These are phyloP conservation scores for Candida koratica DNA, from an alignment of 805 yeast genomes.

Conservation along the genomic window DNA sequence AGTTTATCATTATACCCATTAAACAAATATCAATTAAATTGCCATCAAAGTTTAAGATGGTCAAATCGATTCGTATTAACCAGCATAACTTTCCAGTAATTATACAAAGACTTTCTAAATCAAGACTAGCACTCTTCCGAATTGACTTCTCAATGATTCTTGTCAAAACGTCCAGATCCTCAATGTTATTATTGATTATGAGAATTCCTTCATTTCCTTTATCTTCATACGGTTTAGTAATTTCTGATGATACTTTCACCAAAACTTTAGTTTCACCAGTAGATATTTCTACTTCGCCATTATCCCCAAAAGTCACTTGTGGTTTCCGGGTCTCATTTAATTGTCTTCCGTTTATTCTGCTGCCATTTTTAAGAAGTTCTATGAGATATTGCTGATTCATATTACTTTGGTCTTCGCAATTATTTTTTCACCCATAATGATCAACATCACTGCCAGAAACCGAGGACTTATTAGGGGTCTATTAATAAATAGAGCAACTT, in stretches of 20 bases:
- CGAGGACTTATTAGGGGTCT: too few species aligned
- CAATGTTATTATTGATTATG: conserved; percentile 75
- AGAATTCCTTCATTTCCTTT: conserved; percentile 93
- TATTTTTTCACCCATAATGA: neutral
- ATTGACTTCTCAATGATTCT: conserved; percentile 89
- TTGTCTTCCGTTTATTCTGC: conserved; percentile 67
- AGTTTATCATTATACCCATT: conserved; percentile 82
- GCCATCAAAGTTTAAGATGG: conserved; percentile 87
- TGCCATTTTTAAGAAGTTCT: conserved; percentile 57
- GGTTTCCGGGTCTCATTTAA: conserved; percentile 63
- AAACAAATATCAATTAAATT: conserved; percentile 88
- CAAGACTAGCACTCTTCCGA: conserved; percentile 85
- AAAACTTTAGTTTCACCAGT: conserved; percentile 72
- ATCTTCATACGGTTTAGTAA: conserved; percentile 79
- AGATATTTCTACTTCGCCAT: conserved; percentile 74
- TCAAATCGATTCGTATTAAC: conserved; percentile 87
- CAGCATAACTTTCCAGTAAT: conserved; percentile 89
- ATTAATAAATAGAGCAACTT: too few species aligned
- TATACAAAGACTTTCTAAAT: conserved; percentile 85
- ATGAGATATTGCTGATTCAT: conserved; percentile 49
- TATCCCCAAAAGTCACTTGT: conserved; percentile 34
- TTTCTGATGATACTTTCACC: conserved; percentile 70
- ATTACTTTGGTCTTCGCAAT: neutral
- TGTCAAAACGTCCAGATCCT: conserved; percentile 67
- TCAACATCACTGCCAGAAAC: neutral